phyloP scores from a whole-genome alignment of 73 alveolate species.

The Durusdinium trenchii region DNA sequence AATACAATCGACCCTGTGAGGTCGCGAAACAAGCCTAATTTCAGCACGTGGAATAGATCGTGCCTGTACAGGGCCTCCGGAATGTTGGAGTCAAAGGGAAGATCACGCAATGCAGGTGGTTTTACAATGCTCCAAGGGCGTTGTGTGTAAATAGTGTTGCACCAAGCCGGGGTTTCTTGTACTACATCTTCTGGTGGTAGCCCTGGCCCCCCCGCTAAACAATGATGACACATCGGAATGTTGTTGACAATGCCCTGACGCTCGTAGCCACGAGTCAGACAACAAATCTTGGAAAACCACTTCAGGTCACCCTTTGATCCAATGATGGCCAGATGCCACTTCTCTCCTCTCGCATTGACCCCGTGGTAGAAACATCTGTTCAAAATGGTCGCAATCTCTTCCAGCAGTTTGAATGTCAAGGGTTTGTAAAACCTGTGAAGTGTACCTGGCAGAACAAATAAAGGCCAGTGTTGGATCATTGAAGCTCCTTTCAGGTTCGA shows the following conservation, averaged over 20 bases:
- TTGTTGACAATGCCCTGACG: neutral
- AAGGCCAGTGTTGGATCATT: neutral
- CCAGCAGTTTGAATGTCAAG: neutral
- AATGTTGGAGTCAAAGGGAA: neutral
- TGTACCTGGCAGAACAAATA: slow-evolving; percentile 10
- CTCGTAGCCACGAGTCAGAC: neutral
- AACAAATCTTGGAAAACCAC: neutral
- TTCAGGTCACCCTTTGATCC: slow-evolving; percentile 14
- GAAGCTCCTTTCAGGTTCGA: slow-evolving; percentile 2
- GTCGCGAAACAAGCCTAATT: neutral
- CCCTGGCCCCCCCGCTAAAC: slow-evolving; percentile 11
- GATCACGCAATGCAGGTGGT: neutral
- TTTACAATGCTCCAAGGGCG: neutral
- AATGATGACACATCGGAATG: neutral
- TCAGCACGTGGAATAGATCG: neutral
- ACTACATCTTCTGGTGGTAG: slow-evolving; percentile 1
- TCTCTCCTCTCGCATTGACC: neutral
- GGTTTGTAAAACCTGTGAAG: neutral
- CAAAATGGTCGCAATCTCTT: neutral
- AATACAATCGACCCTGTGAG: neutral
- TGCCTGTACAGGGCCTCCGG: slow-evolving; percentile 2
- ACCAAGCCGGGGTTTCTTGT: neutral
- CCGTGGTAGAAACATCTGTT: neutral
- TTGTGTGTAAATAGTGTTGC: neutral
- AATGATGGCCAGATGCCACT: neutral